Base-by-base conservation (phyloP, 2,329 filamentous ascomycete species). In the Periglandula ipomoeae region DNA sequence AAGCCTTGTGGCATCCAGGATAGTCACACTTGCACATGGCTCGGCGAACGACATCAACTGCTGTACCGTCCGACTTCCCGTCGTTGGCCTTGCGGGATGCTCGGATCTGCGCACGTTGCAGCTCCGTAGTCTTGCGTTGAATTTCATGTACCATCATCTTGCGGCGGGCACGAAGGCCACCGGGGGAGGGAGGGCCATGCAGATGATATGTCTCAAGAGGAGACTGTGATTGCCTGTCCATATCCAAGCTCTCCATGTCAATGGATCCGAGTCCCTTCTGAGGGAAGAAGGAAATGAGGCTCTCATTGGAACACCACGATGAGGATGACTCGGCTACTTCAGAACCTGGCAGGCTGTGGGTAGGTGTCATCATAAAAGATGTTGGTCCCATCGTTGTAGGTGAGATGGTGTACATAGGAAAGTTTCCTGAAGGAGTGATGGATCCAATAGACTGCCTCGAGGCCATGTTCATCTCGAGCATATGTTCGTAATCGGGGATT, bases 1-100 rank as follows among this genome's bases (percentile, higher is more conserved):
- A 78, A 0, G 68, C 69, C 55, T 71, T 72, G 54, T 67, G 58
- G 58, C 75, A 79, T 24, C 67, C 67, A 6, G 66, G 66, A 27
- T 71, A 68, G 15, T 69, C 62, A 53, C 75, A 78, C 52, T 70
- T 66, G 64, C 61, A 73, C 62, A 64, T 70, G 55, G 63, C 65
- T 41, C 64, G 55, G n/a, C 62, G 62, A 10, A 67, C 65, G 11
- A 68, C 63, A n/a, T 68, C 64, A 10, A 68, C 60, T 4, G 56
- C 55, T 1, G 55, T 52, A 17, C 58, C 52, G 9, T 67, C 61
- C 2, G 58, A 48, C 55, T 63, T 65, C 15, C 53, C 56, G 3
- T 45, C 49, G 3, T 56, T 49, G 22, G 57, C 55, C 54, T 62
- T 67, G n/a, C 63, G 57, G 15, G 59, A 56, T 8, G 58, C 52